Base-by-base conservation (phyloP, 495 filamentous ascomycete species). In the Aspergillus bertholletiae region DNA sequence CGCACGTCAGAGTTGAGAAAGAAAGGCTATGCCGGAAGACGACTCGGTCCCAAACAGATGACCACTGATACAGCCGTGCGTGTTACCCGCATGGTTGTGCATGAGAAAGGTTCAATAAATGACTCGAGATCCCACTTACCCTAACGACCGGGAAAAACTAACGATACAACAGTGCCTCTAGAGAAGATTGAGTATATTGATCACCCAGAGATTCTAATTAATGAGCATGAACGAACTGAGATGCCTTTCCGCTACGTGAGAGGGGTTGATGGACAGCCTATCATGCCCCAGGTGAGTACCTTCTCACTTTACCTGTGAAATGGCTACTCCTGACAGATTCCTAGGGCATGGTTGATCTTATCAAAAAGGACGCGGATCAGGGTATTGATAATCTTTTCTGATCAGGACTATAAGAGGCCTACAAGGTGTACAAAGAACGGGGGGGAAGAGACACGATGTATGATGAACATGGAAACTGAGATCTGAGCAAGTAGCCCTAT, bases 161-260 rank as follows among this genome's bases (percentile, higher is more conserved):
- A 41, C 9, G 8, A 15, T 18, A 2, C 35, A 28, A 46, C 51
- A 96, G 90, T 85, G 45, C 81, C 85, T 0, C 70, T 97, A 13
- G 79, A 86, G 40, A 72, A 90, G 52, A 88, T 98, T 26, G 77
- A 80, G 22, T 97, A 92, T 61, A 62, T 91, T 12, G 92, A 97
- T 62, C 83, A 88, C 65, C 94, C 94, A 0, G 93, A 97, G 63
- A 76, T 98, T 60, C 82, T 83, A 55, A 85, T 97, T 67, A 91
- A 88, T 71, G 86, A 93, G 65, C 84, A 96, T 66, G 94, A 98
- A 68, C 90, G 88, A 61, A 95, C 90, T 1, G 79, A 95, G 67
- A 98, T 98, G 94, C 94, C 94, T 0, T 98, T 97, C 71, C 88
- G 93, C 49, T 98, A 98, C 67, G 90, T 98, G 21, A 87, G 81